A percentile compares a stretch with the other conserved stretches of the same genome.
Conservation (phyloP, 768 basidiomycete genomes). For the Tulasnella sp. region DNA sequence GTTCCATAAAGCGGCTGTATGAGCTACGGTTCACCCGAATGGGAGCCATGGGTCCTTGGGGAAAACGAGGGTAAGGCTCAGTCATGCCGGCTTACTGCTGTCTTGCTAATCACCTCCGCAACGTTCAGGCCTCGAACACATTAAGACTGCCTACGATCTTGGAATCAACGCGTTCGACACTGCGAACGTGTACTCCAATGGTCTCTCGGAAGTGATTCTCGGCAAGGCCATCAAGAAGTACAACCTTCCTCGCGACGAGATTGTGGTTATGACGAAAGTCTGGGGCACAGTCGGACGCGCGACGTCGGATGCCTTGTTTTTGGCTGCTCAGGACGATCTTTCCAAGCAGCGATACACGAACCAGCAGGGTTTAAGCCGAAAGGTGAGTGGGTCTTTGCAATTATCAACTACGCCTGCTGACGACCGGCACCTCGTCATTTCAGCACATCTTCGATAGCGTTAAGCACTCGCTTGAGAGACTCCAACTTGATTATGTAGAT, state of each 20-base stretch:
- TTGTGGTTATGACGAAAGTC: slow-evolving; percentile 41
- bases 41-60: slow-evolving; percentile 47
- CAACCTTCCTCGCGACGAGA: slow-evolving; percentile 34
- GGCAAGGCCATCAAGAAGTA: slow-evolving; percentile 42
- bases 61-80: slow-evolving; percentile 38
- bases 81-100: slow-evolving; percentile 23
- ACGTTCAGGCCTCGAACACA: slow-evolving; percentile 2
- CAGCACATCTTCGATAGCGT: too few relatives aligned
- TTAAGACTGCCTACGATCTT: slow-evolving; percentile 34
- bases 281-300: neutral
- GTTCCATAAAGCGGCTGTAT: slow-evolving; percentile 46
- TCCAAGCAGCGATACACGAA: slow-evolving; percentile 27
- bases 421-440: neutral
- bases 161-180: slow-evolving; percentile 47
- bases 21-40: slow-evolving; percentile 48
- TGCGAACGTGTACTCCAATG: slow-evolving; percentile 36
- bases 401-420: neutral
- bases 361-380: slow-evolving; percentile 26
- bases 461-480: slow-evolving; percentile 27
- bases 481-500: slow-evolving; percentile 39
- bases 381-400: slow-evolving; percentile 31
- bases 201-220: slow-evolving; percentile 34
- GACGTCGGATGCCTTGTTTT: neutral
- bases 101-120: neutral
- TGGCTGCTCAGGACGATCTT: neutral